Conservation (phyloP, 2,329 filamentous ascomycete species). For the Chaetomiaceae sp. region DNA sequence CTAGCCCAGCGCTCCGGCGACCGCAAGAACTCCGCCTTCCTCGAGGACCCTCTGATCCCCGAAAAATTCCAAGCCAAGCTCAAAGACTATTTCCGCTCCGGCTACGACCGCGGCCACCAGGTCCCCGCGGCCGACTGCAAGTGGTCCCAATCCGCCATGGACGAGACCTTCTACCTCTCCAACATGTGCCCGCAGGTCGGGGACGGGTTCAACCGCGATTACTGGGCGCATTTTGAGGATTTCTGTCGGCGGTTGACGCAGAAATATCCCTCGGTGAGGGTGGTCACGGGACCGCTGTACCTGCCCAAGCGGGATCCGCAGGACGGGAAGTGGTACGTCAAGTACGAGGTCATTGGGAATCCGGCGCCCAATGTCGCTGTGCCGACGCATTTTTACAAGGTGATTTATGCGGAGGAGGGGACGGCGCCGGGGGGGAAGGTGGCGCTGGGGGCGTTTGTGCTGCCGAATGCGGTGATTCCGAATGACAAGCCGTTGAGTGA, state of each 20-base stretch:
- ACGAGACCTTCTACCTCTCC: slow-evolving; percentile 85
- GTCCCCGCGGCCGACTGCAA: slow-evolving; percentile 94
- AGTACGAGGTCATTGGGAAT: slow-evolving; percentile 90
- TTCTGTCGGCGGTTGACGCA: slow-evolving; percentile 83
- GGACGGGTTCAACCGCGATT: slow-evolving; percentile 97
- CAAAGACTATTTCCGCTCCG: slow-evolving; percentile 90
- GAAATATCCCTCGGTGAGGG: slow-evolving; percentile 78
- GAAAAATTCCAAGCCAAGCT: slow-evolving; percentile 83
- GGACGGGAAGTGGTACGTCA: slow-evolving; percentile 93
- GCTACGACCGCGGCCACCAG: slow-evolving; percentile 95
- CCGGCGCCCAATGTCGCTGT: slow-evolving; percentile 85
- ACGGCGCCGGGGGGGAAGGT: slow-evolving; percentile 60
- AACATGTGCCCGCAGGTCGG: slow-evolving; percentile 99
- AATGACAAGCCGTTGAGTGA: slow-evolving; percentile 84
- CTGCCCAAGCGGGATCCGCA: slow-evolving; percentile 74
- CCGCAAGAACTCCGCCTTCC: slow-evolving; percentile 76
- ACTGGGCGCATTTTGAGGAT: slow-evolving; percentile 98
- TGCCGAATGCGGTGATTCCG: slow-evolving; percentile 84
- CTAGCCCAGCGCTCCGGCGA: slow-evolving; percentile 72
- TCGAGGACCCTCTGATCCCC: slow-evolving; percentile 76
- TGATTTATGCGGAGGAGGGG: slow-evolving; percentile 87
- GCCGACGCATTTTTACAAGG: slow-evolving; percentile 98
- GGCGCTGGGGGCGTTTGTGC: slow-evolving; percentile 86
- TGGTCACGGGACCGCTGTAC: slow-evolving; percentile 92
- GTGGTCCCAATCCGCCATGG: slow-evolving; percentile 92